Percentiles rank a stretch among this genome's conserved stretches.
phyloP scores from a whole-genome alignment of 1,139 yeast genomes.

The Zygosaccharomyces sapae region DNA sequence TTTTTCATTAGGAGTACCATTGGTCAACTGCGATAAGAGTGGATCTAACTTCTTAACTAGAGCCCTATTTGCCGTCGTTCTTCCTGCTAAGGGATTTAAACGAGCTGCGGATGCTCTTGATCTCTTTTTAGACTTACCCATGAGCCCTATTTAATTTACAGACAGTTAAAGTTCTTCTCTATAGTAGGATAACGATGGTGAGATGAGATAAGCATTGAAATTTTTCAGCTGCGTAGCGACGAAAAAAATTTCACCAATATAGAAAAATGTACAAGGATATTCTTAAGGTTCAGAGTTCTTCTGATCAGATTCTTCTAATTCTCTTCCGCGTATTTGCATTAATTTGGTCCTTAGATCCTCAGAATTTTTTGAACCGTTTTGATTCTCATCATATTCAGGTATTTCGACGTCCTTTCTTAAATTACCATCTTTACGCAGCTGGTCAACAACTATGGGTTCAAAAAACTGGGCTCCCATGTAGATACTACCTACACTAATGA shows the following conservation, averaged over 20 bases:
- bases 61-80: constrained; percentile 40
- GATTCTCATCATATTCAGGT: constrained; percentile 45
- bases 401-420: constrained; percentile 55
- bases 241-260: background rate
- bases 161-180: background rate
- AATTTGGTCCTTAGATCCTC: constrained; percentile 22
- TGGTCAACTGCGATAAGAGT: constrained; percentile 57
- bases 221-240: constrained; percentile 5
- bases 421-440: constrained; percentile 61
- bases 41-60: constrained; percentile 62
- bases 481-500: constrained; percentile 41
- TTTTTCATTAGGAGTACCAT: constrained; percentile 66
- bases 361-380: constrained; percentile 35
- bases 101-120: constrained; percentile 57
- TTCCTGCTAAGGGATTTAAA: constrained; percentile 43
- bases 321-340: constrained; percentile 16
- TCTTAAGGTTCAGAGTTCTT: constrained; percentile 1
- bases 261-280: background rate
- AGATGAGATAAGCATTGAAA: constrained; percentile 1
- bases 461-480: constrained; percentile 62
- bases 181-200: constrained; percentile 17
- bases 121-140: constrained; percentile 76
- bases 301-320: constrained; percentile 10
- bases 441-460: constrained; percentile 69
- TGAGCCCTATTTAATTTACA: constrained; percentile 26